A percentile compares a stretch with the other conserved stretches of the same genome.
These are phyloP conservation scores for Clitopilus passeckerianus DNA, from an alignment of 768 basidiomycete species.

Conservation along the genomic window DNA sequence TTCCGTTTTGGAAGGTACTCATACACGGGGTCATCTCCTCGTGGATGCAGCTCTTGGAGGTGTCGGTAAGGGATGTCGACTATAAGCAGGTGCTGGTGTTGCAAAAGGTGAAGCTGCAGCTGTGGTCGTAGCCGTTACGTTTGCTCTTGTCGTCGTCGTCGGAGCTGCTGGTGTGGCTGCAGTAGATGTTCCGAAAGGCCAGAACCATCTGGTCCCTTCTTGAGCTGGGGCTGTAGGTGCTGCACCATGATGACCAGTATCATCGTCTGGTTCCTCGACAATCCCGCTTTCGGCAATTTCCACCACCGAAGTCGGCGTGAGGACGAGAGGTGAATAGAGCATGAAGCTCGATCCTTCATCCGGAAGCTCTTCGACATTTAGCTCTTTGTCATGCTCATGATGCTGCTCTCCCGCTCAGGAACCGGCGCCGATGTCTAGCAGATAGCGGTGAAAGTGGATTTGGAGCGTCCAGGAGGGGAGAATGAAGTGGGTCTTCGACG, in stretches of 20 bases:
- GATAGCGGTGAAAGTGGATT: background rate
- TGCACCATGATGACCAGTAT: no score
- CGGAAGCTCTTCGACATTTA: no score
- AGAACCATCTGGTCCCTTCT: background rate
- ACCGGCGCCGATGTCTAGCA: background rate
- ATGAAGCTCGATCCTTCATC: no score
- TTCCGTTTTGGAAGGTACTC: slow-evolving; percentile 66
- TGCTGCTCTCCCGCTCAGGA: no score
- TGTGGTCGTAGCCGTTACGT: background rate
- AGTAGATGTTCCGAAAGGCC: background rate
- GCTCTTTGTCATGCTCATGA: no score
- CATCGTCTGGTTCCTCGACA: no score
- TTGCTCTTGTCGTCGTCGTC: background rate
- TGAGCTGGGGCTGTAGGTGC: no score
- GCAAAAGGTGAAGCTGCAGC: no score
- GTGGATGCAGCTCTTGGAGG: no score
- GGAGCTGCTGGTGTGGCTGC: background rate
- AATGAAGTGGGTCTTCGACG: background rate
- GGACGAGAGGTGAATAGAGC: no score
- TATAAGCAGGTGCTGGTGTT: background rate
- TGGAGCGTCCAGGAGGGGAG: background rate
- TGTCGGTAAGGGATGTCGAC: background rate
- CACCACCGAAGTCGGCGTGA: no score
- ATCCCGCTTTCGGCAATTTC: no score
- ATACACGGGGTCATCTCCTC: slow-evolving; percentile 21